Evolutionary conservation across 345 rosid genomes (phyloP).

Genomic region (Passiflora organensis): DNA sequence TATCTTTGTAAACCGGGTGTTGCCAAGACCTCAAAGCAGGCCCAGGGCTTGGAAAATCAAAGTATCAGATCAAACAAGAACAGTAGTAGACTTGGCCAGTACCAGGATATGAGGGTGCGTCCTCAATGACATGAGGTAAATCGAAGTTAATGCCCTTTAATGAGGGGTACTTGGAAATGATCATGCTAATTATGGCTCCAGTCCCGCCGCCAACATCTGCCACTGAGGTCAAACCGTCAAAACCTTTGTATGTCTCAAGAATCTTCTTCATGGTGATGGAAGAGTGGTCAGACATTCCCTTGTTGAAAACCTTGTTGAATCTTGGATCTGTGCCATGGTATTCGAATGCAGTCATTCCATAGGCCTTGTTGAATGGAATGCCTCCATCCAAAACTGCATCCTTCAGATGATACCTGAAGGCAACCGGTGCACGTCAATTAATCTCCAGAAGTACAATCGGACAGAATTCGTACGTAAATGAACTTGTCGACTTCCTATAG

Average conservation of each 20-base stretch:
- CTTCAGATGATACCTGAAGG: slow-evolving; percentile 64
- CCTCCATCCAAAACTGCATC: slow-evolving; percentile 78
- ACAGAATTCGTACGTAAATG: no score
- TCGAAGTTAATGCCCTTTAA: slow-evolving; percentile 86
- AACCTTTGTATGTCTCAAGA: slow-evolving; percentile 68
- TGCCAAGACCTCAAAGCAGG: no score
- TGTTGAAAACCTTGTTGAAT: slow-evolving; percentile 72
- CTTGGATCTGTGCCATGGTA: slow-evolving; percentile 67
- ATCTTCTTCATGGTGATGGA: slow-evolving; percentile 66
- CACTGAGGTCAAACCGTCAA: slow-evolving; percentile 51
- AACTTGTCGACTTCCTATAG: no score
- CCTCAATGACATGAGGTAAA: slow-evolving; percentile 71
- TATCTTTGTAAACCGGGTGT: no score
- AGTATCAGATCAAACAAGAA: no score
- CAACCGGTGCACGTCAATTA: no score
- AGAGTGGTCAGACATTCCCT: slow-evolving; percentile 71
- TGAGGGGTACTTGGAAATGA: slow-evolving; percentile 58
- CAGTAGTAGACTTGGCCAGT: slow-evolving; percentile 4
- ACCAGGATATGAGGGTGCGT: slow-evolving; percentile 64
- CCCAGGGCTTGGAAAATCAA: no score
- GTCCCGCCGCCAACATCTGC: slow-evolving; percentile 93
- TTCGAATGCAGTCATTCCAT: slow-evolving; percentile 73
- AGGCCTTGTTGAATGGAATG: slow-evolving; percentile 72
- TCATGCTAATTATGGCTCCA: slow-evolving; percentile 65
- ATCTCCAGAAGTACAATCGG: no score